phyloP scores from a whole-genome alignment of 2,329 filamentous ascomycete genomes.

The Aplosporella prunicola region DNA sequence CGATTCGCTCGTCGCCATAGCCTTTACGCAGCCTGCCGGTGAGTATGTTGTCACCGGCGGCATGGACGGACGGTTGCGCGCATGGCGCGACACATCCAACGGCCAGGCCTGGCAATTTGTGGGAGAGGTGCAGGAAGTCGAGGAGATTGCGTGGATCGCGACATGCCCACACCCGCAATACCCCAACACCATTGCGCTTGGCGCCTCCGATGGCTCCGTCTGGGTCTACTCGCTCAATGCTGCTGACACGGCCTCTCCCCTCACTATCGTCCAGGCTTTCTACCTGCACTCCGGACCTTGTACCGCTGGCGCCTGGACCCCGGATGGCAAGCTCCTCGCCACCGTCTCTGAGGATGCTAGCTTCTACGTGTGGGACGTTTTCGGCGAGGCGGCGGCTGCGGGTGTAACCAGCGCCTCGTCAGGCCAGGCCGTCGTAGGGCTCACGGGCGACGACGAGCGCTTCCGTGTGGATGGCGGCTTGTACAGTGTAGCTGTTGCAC shows the following conservation, averaged over 20 bases:
- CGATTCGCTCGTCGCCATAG: constrained; percentile 79
- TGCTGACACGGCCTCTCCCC: constrained; percentile 48
- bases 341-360: constrained; percentile 84
- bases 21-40: constrained; percentile 74
- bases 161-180: constrained; percentile 62
- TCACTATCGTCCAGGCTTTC: constrained; percentile 82
- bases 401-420: constrained; percentile 46
- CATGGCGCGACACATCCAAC: constrained; percentile 47
- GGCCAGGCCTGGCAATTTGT: constrained; percentile 53
- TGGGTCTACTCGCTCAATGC: constrained; percentile 90
- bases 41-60: constrained; percentile 81
- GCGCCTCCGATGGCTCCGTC: constrained; percentile 81
- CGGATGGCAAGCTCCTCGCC: constrained; percentile 75
- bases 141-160: constrained; percentile 86
- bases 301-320: constrained; percentile 84
- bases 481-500: constrained; percentile 77
- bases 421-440: constrained; percentile 59
- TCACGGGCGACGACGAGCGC: constrained; percentile 75
- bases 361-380: constrained; percentile 88
- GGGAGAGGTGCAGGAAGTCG: constrained; percentile 76
- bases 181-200: constrained; percentile 76
- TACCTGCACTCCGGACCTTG: constrained; percentile 80
- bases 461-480: constrained; percentile 88
- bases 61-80: constrained; percentile 72
- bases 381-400: constrained; percentile 62